Evolutionary conservation across 495 filamentous ascomycete species (phyloP), one percentile per base, ranked within the genome.

Genomic region (Trypethelium eluteriae): DNA sequence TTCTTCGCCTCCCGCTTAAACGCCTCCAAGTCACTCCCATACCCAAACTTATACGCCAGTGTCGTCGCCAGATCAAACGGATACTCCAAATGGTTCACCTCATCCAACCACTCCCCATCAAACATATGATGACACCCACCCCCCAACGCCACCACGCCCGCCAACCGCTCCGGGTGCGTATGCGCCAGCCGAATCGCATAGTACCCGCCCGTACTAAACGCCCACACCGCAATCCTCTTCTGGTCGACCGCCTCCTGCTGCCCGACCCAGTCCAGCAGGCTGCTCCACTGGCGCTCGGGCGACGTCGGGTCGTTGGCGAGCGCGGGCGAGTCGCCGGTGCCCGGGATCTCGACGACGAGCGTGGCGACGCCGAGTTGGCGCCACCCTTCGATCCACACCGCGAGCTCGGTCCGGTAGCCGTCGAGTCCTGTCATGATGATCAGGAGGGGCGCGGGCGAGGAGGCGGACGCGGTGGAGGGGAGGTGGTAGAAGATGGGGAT

Each of bases 351-450:
- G 35, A 84, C 81, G 38, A 89, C 78, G 3, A 91, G 79, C 1
- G 69, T 68, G 5, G 64, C 76, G 74, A 78, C 35, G 74, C 86
- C 85, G 82, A 88, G 32, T 82, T 85, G 67, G 82, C 84, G 63
- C 78, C 74, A 89, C 75, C 89, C 86, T 44, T 89, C 81, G 64
- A 82, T 85, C 44, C 89, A 85, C 47, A 83, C 80, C n/a, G 86
- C 88, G 73, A 92, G 89, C 71, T 93, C 90, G 0, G 89, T 88
- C 14, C 89, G 77, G 71, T 93, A 91, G 10, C 90, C 90, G 70
- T 93, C 90, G 14, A 93, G 79, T 0, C 90, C 89, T 0, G 87
- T 91, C 77, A 92, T 82, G 39, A 92, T 80, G 25, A 93, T 76
- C 3, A 93, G 83, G 3, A 82, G 78, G 0, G 90, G 88, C 2